phyloP scores from a whole-genome alignment of 108 stramenopile genomes.

The Epipyxis sp. region DNA sequence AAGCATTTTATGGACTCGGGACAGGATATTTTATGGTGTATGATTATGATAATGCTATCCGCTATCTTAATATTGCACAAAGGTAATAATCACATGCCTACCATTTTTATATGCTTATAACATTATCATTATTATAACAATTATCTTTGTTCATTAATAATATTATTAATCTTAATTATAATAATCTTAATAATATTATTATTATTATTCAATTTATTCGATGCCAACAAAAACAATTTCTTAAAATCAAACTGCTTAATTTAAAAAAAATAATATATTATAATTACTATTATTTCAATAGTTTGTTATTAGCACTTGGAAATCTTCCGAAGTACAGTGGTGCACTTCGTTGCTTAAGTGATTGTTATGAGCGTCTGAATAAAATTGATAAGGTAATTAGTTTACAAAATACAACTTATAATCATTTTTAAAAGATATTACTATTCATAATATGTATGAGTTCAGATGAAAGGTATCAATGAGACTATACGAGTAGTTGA shows the following conservation, averaged over 20 bases:
- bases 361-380: slow-evolving; percentile 10
- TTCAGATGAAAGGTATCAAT: too few species aligned
- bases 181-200: neutral
- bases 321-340: too few species aligned
- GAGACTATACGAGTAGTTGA: neutral
- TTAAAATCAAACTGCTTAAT: too few species aligned
- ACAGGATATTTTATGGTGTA: slow-evolving; percentile 3
- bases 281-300: too few species aligned
- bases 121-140: neutral
- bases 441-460: too few species aligned
- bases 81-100: too few species aligned
- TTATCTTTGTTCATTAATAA: neutral
- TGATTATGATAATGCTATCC: slow-evolving; percentile 27
- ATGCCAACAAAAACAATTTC: too few species aligned
- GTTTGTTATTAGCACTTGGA: too few species aligned
- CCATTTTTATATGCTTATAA: neutral
- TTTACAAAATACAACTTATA: too few species aligned
- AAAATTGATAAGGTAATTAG: neutral
- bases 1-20: slow-evolving; percentile 26
- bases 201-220: too few species aligned
- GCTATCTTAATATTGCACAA: slow-evolving; percentile 23
- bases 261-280: too few species aligned
- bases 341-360: neutral
- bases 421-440: too few species aligned
- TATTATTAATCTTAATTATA: neutral